These are phyloP conservation scores for Sugiyamaella castrensis DNA, from an alignment of 1,139 yeast species.

Conservation along the genomic window DNA sequence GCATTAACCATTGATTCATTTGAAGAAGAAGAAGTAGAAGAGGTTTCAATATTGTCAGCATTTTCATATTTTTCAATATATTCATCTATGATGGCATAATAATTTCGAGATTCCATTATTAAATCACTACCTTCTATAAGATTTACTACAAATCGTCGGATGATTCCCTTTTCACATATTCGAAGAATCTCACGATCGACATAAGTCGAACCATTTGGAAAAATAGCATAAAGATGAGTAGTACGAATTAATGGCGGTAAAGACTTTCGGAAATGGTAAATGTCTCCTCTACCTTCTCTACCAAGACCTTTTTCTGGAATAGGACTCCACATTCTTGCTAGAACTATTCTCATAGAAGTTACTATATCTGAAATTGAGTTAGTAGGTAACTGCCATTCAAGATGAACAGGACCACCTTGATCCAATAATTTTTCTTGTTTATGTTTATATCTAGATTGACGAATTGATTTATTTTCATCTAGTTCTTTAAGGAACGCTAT, in stretches of 20 bases:
- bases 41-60: neutral
- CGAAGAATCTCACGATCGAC: conserved; percentile 43
- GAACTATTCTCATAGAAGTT: conserved; percentile 25
- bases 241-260: conserved; percentile 42
- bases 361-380: conserved; percentile 19
- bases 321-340: conserved; percentile 31
- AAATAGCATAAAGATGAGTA: conserved; percentile 45
- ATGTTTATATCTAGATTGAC: conserved; percentile 20
- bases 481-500: conserved; percentile 28
- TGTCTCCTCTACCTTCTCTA: conserved; percentile 25
- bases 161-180: conserved; percentile 32
- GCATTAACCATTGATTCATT: conserved; percentile 11
- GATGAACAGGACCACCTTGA: conserved; percentile 25
- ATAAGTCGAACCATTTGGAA: conserved; percentile 41
- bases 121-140: conserved; percentile 40
- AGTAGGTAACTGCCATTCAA: conserved; percentile 23
- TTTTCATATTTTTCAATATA: conserved; percentile 12
- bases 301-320: conserved; percentile 35
- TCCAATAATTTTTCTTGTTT: conserved; percentile 30
- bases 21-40: neutral
- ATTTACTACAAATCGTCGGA: conserved; percentile 38
- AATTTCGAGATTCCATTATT: conserved; percentile 37
- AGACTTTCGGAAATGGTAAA: conserved; percentile 27
- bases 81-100: conserved; percentile 27
- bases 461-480: conserved; percentile 29